Conservation (phyloP, 2,329 filamentous ascomycete genomes). For the Bimuria novae-zelandiae region DNA sequence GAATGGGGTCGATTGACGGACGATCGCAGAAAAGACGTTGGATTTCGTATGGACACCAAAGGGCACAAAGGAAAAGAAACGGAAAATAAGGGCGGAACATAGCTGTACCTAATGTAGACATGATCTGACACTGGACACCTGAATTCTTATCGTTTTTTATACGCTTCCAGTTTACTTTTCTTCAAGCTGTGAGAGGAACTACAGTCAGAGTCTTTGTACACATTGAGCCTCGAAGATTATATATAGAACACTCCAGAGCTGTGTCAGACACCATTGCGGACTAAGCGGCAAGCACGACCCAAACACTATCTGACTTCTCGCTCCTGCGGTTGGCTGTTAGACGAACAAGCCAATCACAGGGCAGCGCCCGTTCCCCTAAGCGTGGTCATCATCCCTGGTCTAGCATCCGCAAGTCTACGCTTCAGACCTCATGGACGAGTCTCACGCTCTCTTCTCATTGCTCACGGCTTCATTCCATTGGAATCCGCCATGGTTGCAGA, state of each 20-base stretch:
- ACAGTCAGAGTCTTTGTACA: too few relatives aligned
- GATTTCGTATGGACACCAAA: constrained; percentile 30
- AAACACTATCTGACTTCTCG: not conserved
- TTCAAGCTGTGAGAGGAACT: not conserved
- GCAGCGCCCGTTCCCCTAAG: not conserved
- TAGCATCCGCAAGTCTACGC: not conserved
- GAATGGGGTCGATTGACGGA: constrained; percentile 62
- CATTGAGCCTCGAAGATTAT: too few relatives aligned
- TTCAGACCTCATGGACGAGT: not conserved
- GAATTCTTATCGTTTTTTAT: constrained; percentile 3
- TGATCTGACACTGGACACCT: constrained; percentile 1
- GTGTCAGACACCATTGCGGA: too few relatives aligned
- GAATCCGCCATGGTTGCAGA: not conserved
- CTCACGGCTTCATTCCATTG: not conserved
- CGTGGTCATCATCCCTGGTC: not conserved
- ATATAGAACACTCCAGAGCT: too few relatives aligned
- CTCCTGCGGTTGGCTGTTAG: constrained; percentile 1
- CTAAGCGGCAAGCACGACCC: not conserved
- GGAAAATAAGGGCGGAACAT: not conserved
- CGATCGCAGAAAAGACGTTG: constrained; percentile 40
- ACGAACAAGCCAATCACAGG: constrained; percentile 15
- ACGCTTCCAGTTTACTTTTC: not conserved
- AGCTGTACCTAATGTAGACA: constrained; percentile 2
- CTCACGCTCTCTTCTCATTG: not conserved
- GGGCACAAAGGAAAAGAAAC: constrained; percentile 10